Percentiles rank a stretch among this genome's conserved stretches.
Evolutionary conservation across 805 yeast genomes (phyloP).

Genomic region (Clavispora fructus): DNA sequence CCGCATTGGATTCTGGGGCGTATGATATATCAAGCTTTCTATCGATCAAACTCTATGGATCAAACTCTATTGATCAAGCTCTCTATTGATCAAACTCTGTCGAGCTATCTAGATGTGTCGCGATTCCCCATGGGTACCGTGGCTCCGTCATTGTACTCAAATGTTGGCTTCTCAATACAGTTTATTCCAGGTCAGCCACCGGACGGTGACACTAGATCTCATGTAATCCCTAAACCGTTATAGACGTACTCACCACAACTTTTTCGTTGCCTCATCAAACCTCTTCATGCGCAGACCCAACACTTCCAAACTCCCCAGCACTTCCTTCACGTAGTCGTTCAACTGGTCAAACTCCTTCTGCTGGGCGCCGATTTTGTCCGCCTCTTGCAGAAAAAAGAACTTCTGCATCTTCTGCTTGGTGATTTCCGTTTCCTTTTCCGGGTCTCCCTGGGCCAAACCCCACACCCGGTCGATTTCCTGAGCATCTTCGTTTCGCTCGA

Average conservation of each 20-base stretch:
- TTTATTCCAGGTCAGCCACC: too few relatives aligned
- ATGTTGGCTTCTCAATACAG: too few relatives aligned
- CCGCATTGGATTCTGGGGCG: too few relatives aligned
- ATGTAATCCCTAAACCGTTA: too few relatives aligned
- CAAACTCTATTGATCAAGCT: too few relatives aligned
- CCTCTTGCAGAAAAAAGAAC: constrained; percentile 6
- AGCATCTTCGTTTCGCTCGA: constrained; percentile 8
- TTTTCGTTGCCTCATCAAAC: constrained; percentile 41
- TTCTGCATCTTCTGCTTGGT: constrained; percentile 12
- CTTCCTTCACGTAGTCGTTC: constrained; percentile 44
- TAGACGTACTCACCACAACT: constrained; percentile 42
- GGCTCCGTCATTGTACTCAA: too few relatives aligned
- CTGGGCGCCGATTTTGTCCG: constrained; percentile 20
- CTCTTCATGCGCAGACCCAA: constrained; percentile 48
- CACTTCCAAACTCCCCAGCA: constrained; percentile 43
- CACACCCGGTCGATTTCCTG: constrained; percentile 4
- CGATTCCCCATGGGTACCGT: too few relatives aligned
- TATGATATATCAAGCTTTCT: too few relatives aligned
- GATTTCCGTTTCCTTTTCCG: constrained; percentile 7
- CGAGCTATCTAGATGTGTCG: too few relatives aligned
- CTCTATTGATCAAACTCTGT: too few relatives aligned
- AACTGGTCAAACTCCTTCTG: constrained; percentile 44
- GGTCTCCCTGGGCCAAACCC: constrained; percentile 5
- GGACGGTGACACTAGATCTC: too few relatives aligned
- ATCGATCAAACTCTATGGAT: too few relatives aligned